Evolutionary conservation across 140 eudicot genomes (phyloP).

Genomic region (Stevia rebaudiana): DNA sequence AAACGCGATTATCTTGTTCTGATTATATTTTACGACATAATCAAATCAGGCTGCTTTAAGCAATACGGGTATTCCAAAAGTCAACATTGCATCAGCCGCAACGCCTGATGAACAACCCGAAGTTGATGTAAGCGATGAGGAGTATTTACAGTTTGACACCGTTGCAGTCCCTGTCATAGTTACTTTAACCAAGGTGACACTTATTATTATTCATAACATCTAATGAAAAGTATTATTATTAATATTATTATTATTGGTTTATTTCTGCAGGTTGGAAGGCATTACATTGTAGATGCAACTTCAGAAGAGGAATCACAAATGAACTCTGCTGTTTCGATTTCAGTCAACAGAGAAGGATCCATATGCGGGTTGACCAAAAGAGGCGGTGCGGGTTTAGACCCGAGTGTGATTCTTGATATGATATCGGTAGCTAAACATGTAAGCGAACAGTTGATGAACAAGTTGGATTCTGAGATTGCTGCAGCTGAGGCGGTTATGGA

Average conservation of each 20-base stretch:
- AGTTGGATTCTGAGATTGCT: conserved; percentile 81
- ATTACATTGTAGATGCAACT: conserved; percentile 88
- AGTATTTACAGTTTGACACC: conserved; percentile 76
- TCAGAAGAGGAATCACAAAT: conserved; percentile 92
- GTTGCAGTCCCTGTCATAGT: conserved; percentile 72
- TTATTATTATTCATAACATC: not conserved
- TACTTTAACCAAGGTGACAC: conserved; percentile 74
- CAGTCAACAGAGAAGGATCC: conserved; percentile 59
- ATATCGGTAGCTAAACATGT: conserved; percentile 75
- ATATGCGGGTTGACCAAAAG: conserved; percentile 83
- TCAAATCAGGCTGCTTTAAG: conserved; percentile 76
- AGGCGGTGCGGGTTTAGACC: conserved; percentile 87
- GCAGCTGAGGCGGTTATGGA: conserved; percentile 88
- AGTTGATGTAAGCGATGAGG: conserved; percentile 88
- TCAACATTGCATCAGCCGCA: conserved; percentile 53
- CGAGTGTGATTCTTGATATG: conserved; percentile 86
- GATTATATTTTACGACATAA: not conserved
- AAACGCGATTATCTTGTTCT: not conserved
- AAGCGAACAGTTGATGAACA: conserved; percentile 68
- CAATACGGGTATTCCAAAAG: conserved; percentile 84
- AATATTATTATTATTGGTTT: not conserved
- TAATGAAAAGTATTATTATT: no score
- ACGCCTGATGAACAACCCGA: conserved; percentile 83
- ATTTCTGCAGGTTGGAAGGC: conserved; percentile 67
- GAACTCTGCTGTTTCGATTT: conserved; percentile 80